These are phyloP conservation scores for Oleoguttula mirabilis DNA, from an alignment of 495 filamentous ascomycete species.

Conservation along the genomic window DNA sequence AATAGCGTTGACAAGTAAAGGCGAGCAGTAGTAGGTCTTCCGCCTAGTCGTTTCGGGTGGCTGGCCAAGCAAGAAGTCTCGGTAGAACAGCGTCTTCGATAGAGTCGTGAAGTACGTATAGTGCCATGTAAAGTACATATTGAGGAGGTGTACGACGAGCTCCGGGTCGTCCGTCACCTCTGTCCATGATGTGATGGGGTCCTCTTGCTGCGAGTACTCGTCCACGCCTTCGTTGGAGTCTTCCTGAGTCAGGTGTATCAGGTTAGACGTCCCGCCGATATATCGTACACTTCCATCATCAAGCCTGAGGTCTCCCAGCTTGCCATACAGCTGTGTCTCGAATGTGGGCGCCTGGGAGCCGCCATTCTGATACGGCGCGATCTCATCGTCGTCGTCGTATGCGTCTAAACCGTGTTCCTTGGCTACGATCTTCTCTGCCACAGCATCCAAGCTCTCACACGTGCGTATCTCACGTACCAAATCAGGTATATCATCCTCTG, in stretches of 20 bases:
- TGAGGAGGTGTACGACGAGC: conserved; percentile 75
- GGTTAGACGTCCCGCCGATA: conserved; percentile 87
- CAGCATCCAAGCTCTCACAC: conserved; percentile 81
- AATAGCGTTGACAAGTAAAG: conserved; percentile 88
- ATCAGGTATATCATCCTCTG: conserved; percentile 68
- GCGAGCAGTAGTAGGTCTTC: conserved; percentile 66
- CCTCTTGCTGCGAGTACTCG: conserved; percentile 37
- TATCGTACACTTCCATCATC: conserved; percentile 87
- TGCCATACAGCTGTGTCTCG: conserved; percentile 76
- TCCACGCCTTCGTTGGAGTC: conserved; percentile 34
- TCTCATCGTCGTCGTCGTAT: conserved; percentile 29
- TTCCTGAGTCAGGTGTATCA: conserved; percentile 61
- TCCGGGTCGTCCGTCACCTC: conserved; percentile 66
- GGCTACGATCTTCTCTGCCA: conserved; percentile 66
- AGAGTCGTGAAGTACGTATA: conserved; percentile 93
- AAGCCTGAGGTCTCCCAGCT: conserved; percentile 80
- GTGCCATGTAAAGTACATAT: conserved; percentile 98
- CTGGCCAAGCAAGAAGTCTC: conserved; percentile 64
- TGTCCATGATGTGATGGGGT: conserved; percentile 76
- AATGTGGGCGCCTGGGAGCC: conserved; percentile 46
- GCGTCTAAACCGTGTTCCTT: conserved; percentile 36
- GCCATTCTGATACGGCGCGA: conserved; percentile 28
- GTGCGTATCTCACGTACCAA: conserved; percentile 79
- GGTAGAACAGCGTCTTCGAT: conserved; percentile 78
- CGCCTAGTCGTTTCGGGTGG: conserved; percentile 34